phyloP scores from a whole-genome alignment of 768 basidiomycete genomes.

The Psilocybe subaeruginosa region DNA sequence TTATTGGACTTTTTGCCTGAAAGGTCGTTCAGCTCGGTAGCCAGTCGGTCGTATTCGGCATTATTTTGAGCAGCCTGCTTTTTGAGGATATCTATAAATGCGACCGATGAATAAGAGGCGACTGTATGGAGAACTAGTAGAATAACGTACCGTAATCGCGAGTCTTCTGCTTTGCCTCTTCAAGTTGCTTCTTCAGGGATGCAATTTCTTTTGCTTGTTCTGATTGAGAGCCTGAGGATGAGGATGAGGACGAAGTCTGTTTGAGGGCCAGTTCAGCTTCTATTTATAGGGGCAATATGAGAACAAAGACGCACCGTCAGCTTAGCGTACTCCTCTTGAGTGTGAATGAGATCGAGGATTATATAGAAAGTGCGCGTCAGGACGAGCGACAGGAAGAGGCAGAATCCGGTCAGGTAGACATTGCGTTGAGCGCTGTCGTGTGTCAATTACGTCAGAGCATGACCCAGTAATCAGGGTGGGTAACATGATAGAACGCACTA shows the following conservation, averaged over 20 bases:
- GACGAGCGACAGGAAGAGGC: conserved; percentile 94
- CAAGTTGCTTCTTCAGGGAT: conserved; percentile 70
- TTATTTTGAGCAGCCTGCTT: conserved; percentile 82
- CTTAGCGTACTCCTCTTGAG: conserved; percentile 86
- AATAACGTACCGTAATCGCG: conserved; percentile 65
- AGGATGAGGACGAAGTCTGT: conserved; percentile 16
- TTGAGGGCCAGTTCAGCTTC: not conserved
- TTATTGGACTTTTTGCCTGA: conserved; percentile 64
- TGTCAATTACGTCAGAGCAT: conserved; percentile 11
- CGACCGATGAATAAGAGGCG: too few relatives aligned
- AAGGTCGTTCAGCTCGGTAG: conserved; percentile 73
- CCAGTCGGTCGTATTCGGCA: conserved; percentile 80
- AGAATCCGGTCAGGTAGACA: conserved; percentile 91
- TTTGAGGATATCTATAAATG: conserved; percentile 67
- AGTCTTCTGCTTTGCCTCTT: conserved; percentile 55
- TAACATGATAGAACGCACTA: conserved; percentile 55
- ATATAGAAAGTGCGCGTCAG: conserved; percentile 93
- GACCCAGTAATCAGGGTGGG: not conserved
- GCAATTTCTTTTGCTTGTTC: conserved; percentile 61
- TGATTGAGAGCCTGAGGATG: conserved; percentile 15
- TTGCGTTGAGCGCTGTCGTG: conserved; percentile 77
- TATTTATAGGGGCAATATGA: not conserved
- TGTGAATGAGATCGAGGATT: conserved; percentile 86
- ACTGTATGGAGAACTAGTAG: not conserved
- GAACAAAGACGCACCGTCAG: conserved; percentile 50